Evolutionary conservation across 1,284 basidiomycete species (phyloP), one percentile per base, ranked within the genome.

Genomic region (Ustilago lituana): DNA sequence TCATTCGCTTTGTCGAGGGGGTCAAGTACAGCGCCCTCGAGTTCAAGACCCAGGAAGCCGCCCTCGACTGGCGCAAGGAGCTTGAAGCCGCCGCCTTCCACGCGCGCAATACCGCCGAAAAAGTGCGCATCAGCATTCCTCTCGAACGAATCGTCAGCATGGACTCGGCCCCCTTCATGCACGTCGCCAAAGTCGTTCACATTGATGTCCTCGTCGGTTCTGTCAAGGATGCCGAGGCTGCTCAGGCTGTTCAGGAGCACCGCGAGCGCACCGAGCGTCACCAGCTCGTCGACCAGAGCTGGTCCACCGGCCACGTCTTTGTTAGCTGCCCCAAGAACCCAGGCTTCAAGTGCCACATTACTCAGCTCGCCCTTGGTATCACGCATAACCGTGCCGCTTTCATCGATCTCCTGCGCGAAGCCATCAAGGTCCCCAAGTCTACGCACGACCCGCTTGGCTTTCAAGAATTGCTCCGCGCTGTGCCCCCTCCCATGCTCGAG

Each of bases 41-140:
- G 44, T 79, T 80, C 55, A 73, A 74, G 45, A 80, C 77, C 4
- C 51, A 73, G 37, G 77, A 76, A 39, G 69, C 73, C 11, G 52
- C 55, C 17, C 32, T 76, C 47, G 73, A 68, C 48, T 73, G 70
- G 76, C 63, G 71, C 52, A 50, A 65, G 32, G 68, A 76, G 61
- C 59, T 69, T 35, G 70, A 69, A 47, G 75, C 61, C 37, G 73
- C 68, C 41, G 62, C 66, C 37, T 77, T 60, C 53, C 56, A 43
- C 32, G 66, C 61, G 17, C 61, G 51, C 44, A 73, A 64, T 64
- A 71, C 69, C 15, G 62, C 64, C 51, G 68, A 71, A 37, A 73
- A 70, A 60, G 72, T 67, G 17, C 61, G 63, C 19, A 71, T 75
- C 49, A 71, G 64, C 38, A 50, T 77, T n/a, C 78, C 77, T 0